phyloP scores from a whole-genome alignment of 768 basidiomycete species.

The Suillus lakei region DNA sequence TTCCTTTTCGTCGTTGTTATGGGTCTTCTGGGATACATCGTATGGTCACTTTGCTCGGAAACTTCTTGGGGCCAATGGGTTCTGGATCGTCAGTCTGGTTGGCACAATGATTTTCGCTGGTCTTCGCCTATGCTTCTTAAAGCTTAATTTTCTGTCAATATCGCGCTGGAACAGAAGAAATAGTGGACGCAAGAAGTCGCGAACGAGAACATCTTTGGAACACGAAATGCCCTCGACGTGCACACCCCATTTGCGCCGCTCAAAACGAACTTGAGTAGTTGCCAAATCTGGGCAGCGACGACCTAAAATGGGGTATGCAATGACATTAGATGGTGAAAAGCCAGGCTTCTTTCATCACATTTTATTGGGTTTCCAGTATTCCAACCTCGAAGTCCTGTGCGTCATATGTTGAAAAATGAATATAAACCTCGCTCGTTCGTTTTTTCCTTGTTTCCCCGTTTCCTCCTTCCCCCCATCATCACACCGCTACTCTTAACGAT shows the following conservation, averaged over 20 bases:
- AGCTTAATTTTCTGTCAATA: constrained; percentile 4
- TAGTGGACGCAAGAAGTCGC: constrained; percentile 1
- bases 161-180: not conserved
- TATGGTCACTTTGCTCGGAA: not conserved
- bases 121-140: constrained; percentile 2
- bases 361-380: constrained; percentile 21
- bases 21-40: no score
- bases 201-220: not conserved
- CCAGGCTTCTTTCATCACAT: constrained; percentile 26
- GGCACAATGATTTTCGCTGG: not conserved
- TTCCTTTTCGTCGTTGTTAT: not conserved
- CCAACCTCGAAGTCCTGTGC: constrained; percentile 34
- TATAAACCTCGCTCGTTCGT: constrained; percentile 29
- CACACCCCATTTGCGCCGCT: constrained; percentile 14
- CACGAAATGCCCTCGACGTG: not conserved
- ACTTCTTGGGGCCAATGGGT: not conserved
- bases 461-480: constrained; percentile 19
- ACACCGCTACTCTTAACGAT: constrained; percentile 16
- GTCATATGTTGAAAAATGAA: constrained; percentile 22
- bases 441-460: constrained; percentile 14
- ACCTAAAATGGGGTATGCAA: constrained; percentile 11
- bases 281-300: constrained; percentile 26
- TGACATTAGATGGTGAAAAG: constrained; percentile 26
- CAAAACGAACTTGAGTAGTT: constrained; percentile 32
- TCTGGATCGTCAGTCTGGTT: constrained; percentile 4